Evolutionary conservation across 495 filamentous ascomycete genomes (phyloP), one percentile per base, ranked within the genome.

Genomic region (Lasiosphaeria miniovina): DNA sequence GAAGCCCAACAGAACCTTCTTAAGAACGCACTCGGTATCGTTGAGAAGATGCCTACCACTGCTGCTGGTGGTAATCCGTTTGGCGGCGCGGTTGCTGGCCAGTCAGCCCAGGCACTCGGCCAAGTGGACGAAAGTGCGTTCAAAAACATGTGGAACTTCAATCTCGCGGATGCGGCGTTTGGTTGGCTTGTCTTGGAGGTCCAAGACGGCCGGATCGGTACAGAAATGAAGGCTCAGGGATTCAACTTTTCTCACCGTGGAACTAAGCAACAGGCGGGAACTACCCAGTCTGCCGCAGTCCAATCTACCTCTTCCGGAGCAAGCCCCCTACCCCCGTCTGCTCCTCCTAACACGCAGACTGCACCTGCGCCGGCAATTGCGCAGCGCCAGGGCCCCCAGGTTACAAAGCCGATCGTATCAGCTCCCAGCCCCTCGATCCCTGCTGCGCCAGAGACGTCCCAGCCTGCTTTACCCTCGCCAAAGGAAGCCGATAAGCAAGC

Each of bases 81-180:
- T 68, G 94, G 95, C 58, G 94, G 94, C 8, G 88, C 89, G 11
- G 81, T 86, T 60, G 83, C 86, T n/a, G 87, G 88, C 15, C 82
- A 68, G 61, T 65, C 69, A 10, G 62, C 83, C 33, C 85, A 84
- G 31, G 82, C 73, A 46, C 87, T 86, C 61, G 93, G 94, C 17
- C 91, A 95, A 65, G 91, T 99, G 17, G 94, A 99, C 67, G 94
- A 99, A 77, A 96, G 93, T 63, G 94, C 94, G 0, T 99, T 99
- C 80, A 99, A 99, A 80, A 99, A 99, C 67, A 98, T 98, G 95
- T 99, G 94, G 94, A 99, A 99, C 76, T 99, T 99, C 78, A 99
- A 99, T 72, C 75, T 99, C 52, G 94, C 94, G 24, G 94, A 99
- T 77, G 94, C 94, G 40, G 95, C 94, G 11, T 99, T 96, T 71